Conservation (phyloP, 257 asterid species). For the Capsicum rhomboideum region DNA sequence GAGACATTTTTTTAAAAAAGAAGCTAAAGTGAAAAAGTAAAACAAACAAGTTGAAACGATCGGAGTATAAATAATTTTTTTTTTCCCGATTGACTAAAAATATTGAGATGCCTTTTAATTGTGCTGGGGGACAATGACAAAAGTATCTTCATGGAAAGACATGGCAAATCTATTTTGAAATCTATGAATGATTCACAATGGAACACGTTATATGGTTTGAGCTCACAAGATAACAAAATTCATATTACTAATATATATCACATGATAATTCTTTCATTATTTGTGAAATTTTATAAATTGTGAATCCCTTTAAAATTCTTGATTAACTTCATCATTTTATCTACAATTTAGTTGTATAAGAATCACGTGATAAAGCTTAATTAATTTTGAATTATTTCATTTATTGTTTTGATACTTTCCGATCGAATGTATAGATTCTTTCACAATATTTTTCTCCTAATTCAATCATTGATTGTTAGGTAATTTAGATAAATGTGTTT, state of each 20-base stretch:
- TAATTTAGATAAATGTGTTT: too few relatives aligned
- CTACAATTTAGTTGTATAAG: neutral
- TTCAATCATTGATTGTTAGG: neutral
- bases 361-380: too few relatives aligned
- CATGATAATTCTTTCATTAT: neutral
- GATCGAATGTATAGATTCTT: too few relatives aligned
- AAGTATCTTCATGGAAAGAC: neutral
- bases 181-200: neutral
- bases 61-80: too few relatives aligned
- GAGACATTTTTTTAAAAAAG: too few relatives aligned
- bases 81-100: neutral
- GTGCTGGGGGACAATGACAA: neutral
- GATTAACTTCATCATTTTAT: neutral
- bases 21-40: too few relatives aligned
- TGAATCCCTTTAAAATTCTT: neutral
- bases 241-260: neutral
- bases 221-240: neutral
- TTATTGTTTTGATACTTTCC: too few relatives aligned
- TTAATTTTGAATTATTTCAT: neutral
- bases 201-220: neutral
- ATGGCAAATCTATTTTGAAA: neutral
- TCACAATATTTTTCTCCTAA: neutral
- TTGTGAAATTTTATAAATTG: neutral
- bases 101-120: neutral
- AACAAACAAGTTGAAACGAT: too few relatives aligned